Evolutionary conservation across 306 rosid species (phyloP).

Genomic region (Abrus precatorius): DNA sequence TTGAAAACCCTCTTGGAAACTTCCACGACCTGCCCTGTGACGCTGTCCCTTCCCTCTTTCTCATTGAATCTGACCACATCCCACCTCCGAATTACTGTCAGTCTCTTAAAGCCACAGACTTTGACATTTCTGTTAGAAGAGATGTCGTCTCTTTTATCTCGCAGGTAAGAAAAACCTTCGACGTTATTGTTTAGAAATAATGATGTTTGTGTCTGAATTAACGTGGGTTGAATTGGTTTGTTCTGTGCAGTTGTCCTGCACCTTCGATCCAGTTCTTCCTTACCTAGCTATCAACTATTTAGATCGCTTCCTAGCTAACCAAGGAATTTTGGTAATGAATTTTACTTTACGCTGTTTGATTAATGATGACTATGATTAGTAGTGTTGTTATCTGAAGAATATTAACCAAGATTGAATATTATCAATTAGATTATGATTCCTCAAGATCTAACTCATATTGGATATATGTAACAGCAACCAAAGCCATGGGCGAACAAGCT

Average conservation of each 20-base stretch:
- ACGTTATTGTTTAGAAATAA: neutral
- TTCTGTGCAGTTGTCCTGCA: constrained; percentile 62
- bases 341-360: neutral
- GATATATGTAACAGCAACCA: constrained; percentile 63
- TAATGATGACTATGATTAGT: neutral
- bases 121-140: constrained; percentile 64
- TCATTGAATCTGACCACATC: constrained; percentile 83
- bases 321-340: constrained; percentile 66
- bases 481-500: constrained; percentile 89
- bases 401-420: neutral
- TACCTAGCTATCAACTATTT: constrained; percentile 89
- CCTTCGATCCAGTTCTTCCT: constrained; percentile 67
- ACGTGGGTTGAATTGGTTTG: neutral
- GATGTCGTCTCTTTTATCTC: constrained; percentile 73
- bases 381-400: neutral
- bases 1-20: constrained; percentile 82
- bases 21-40: constrained; percentile 59
- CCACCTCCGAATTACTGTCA: constrained; percentile 69
- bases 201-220: neutral
- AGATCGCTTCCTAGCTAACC: constrained; percentile 85
- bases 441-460: constrained; percentile 54
- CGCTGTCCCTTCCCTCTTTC: constrained; percentile 66
- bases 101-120: constrained; percentile 57
- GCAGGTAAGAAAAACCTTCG: constrained; percentile 58
- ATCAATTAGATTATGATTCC: constrained; percentile 20